Evolutionary conservation across 805 yeast species (phyloP), one percentile per base, ranked within the genome.

Genomic region (Yarrowia keelungensis): DNA sequence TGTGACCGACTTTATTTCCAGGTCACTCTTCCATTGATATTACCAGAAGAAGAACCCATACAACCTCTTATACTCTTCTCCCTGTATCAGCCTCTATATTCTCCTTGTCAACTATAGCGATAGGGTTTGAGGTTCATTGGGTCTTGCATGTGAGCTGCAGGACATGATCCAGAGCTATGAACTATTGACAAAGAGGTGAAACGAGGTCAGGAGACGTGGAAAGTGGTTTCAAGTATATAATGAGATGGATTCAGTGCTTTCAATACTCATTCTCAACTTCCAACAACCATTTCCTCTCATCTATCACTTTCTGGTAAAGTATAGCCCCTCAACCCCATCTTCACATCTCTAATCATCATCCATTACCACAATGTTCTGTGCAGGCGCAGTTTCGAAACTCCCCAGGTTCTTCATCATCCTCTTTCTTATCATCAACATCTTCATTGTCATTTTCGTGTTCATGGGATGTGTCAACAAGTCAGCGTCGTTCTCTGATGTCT

Each of bases 391-490:
- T 45, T 16, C 51, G 43, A 59, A 59, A 19, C 39, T 59, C 1
- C 65, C 65, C 22, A 45, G 51, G 51, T 59, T 59, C 35, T 59
- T 59, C 35, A 45, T 59, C 26, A 5, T 59, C n/a, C 35, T 59
- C 8, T 59, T 59, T 8, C 51, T 59, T 14, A 14, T 59, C 10
- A 59, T 59, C 43, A 59, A 59, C 65, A 43, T 59, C 14, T 59
- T 59, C 35, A 12, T 59, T 19, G 41, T 59, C 42, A 19, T 35
- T 9, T 59, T 59, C 51, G 39, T 59, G 19, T 59, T 59, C 42
- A 16, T 59, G 51, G 50, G 65, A 8, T 59, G 65, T 12, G 41
- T 59, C 32, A 59, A 43, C 42, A 43, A 45, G 14, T 26, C 51
- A 1, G 50, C 42, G 10, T 59, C 65, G 4, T 59, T 59, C 35